Evolutionary conservation across 2,329 filamentous ascomycete species (phyloP), one percentile per base, ranked within the genome.

Genomic region (Aspergillus sp.): DNA sequence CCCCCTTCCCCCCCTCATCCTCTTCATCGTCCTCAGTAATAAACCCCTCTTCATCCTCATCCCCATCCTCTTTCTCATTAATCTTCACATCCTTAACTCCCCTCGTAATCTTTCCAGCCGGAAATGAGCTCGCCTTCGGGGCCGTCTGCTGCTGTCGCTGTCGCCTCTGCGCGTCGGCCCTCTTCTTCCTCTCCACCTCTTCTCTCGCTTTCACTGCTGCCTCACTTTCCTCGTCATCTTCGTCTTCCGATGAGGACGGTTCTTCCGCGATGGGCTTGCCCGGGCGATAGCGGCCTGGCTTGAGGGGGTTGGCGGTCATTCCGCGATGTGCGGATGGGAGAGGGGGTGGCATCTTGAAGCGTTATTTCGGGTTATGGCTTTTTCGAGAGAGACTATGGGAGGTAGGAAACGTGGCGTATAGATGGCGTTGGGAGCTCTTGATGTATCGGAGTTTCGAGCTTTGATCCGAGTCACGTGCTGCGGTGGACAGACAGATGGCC

Each of bases 281-380:
- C 10, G 91, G 85, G 48, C 89, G 83, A 60, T 96, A 86, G 48
- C 93, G 86, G 56, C 83, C 80, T 27, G 88, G 86, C 64, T 82
- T 83, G 48, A 84, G 71, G 3, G 88, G 89, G 62, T 96, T 95
- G 52, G 90, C 89, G 52, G 91, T 97, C 87, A 97, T 95, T 61
- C 87, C 86, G 50, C 69, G 65, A 49, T 68, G 66, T 19, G 58
- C 57, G 39, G 66, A 68, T 12, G 68, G 67, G 43, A 72, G 64
- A 5, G 69, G 68, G 30, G 70, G 71, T 32, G 71, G 70, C 70
- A 72, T 72, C 19, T 19, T 19, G 19, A 19, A 19, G 19, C 19
- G 19, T 19, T 19, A 19, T 19, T 1, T 19, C 19, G 19, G 30
- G 30, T 32, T 32, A 32, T 32, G 3, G 30, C 30, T 32, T 9